Evolutionary conservation across 2,329 filamentous ascomycete species (phyloP), one percentile per base, ranked within the genome.

Genomic region (Fusarium tjaetaba): DNA sequence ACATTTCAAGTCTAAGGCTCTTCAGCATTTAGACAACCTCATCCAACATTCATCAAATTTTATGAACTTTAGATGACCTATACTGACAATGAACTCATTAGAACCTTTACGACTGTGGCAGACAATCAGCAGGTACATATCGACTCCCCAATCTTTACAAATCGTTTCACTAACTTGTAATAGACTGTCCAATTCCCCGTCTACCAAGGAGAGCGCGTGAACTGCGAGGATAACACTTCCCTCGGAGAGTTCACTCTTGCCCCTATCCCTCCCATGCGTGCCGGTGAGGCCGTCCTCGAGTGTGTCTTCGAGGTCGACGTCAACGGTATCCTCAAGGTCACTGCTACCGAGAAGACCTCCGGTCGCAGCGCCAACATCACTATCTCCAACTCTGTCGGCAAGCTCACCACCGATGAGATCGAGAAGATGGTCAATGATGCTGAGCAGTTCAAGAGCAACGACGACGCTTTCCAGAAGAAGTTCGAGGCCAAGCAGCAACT

Each of bases 261-360:
- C 78, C 96, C 96, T 51, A 92, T 92, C 76, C 90, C 96, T 89
- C 85, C 95, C 88, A 86, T 98, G 94, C 92, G 92, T 81, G 96
- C 96, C 81, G 96, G 96, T 84, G 96, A 99, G 84, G 94, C 96
- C 79, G 95, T 97, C 77, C 93, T 99, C 51, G 96, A 99, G 88
- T 94, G 96, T 79, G 95, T 98, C 84, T 98, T 99, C 87, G 96
- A 99, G 88, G 96, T 99, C 82, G 96, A 99, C 79, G 96, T 98
- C 90, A 99, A 99, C 89, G 96, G 96, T 92, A 97, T 98, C 84
- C 92, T 99, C 77, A 99, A 99, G 92, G 96, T 98, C 81, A 98
- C 96, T 74, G 96, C 96, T 78, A 98, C 96, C 53, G 96, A 99
- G 91, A 99, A 99, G 92, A 96, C 94, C 79, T 97, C 96, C 39